A percentile compares a stretch with the other conserved stretches of the same genome.
phyloP scores from a whole-genome alignment of 2,329 filamentous ascomycete species.

The Sarocladium brachiariae region DNA sequence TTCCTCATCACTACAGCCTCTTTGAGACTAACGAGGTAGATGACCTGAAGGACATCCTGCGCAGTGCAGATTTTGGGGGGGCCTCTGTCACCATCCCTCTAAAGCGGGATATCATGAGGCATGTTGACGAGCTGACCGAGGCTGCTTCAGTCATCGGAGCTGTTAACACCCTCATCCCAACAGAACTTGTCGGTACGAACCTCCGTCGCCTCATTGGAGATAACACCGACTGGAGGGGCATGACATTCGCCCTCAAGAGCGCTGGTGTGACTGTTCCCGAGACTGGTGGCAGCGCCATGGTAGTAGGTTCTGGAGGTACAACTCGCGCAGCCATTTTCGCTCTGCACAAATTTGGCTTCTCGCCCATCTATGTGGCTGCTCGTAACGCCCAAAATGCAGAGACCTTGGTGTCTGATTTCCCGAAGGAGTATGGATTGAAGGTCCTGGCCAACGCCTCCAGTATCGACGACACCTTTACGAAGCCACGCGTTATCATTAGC shows the following conservation, averaged over 20 bases:
- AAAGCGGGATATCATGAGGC: constrained; percentile 77
- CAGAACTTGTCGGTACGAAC: constrained; percentile 31
- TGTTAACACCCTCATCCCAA: constrained; percentile 83
- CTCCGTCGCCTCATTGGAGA: constrained; percentile 63
- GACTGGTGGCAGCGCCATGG: constrained; percentile 52
- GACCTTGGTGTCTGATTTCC: constrained; percentile 65
- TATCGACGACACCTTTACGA: constrained; percentile 44
- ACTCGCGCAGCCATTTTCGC: constrained; percentile 87
- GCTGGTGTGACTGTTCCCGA: constrained; percentile 48
- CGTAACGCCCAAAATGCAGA: constrained; percentile 64
- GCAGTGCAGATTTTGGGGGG: constrained; percentile 72
- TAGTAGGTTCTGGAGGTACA: constrained; percentile 88
- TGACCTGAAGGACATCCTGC: constrained; percentile 60
- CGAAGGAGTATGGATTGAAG: constrained; percentile 61
- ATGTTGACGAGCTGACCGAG: constrained; percentile 73
- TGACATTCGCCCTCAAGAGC: constrained; percentile 69
- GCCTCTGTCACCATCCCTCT: constrained; percentile 94
- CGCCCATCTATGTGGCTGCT: constrained; percentile 80
- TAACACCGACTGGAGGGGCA: constrained; percentile 95
- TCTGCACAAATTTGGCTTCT: constrained; percentile 74
- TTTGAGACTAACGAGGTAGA: constrained; percentile 64
- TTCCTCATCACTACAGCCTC: constrained; percentile 76
- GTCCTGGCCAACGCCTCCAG: constrained; percentile 47
- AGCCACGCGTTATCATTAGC: constrained; percentile 64
- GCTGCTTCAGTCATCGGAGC: constrained; percentile 81